phyloP scores from a whole-genome alignment of 2,329 filamentous ascomycete genomes.

The Fusarium duplospermum region DNA sequence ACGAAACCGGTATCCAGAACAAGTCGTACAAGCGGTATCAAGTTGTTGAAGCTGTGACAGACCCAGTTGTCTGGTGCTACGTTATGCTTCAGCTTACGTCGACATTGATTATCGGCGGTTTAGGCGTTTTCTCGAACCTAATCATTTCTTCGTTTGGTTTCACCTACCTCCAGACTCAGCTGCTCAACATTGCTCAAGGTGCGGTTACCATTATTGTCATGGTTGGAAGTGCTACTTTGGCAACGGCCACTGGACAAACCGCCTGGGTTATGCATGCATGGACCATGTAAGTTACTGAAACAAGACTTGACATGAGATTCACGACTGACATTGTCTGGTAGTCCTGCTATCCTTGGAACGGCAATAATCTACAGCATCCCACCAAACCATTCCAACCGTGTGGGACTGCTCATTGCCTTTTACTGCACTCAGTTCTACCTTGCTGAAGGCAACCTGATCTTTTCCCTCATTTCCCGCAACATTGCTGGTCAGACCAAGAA shows the following conservation, averaged over 20 bases:
- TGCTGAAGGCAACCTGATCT: not conserved
- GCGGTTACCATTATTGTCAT: slow-evolving; percentile 50
- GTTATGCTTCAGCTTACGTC: slow-evolving; percentile 9
- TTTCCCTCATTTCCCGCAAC: not conserved
- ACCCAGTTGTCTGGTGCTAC: slow-evolving; percentile 47
- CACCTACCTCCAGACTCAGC: slow-evolving; percentile 14
- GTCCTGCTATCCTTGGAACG: slow-evolving; percentile 53
- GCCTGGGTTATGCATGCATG: slow-evolving; percentile 16
- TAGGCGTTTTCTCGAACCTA: slow-evolving; percentile 4
- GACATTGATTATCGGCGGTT: slow-evolving; percentile 17
- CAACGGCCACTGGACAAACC: slow-evolving; percentile 30
- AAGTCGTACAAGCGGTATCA: slow-evolving; percentile 51
- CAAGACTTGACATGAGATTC: rapidly evolving
- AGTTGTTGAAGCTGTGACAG: slow-evolving; percentile 51
- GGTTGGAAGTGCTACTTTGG: slow-evolving; percentile 40
- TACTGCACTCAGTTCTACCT: slow-evolving; percentile 53
- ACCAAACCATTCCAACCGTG: slow-evolving; percentile 45
- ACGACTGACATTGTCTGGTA: not conserved
- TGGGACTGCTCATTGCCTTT: slow-evolving; percentile 54
- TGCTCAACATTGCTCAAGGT: slow-evolving; percentile 4
- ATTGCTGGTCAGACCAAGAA: slow-evolving; percentile 8
- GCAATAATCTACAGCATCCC: slow-evolving; percentile 53
- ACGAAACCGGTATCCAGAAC: slow-evolving; percentile 53
- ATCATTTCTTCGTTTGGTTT: slow-evolving; percentile 19
- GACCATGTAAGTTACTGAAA: not conserved